Conservation (phyloP, 805 yeast species). For the Candida railenensis region DNA sequence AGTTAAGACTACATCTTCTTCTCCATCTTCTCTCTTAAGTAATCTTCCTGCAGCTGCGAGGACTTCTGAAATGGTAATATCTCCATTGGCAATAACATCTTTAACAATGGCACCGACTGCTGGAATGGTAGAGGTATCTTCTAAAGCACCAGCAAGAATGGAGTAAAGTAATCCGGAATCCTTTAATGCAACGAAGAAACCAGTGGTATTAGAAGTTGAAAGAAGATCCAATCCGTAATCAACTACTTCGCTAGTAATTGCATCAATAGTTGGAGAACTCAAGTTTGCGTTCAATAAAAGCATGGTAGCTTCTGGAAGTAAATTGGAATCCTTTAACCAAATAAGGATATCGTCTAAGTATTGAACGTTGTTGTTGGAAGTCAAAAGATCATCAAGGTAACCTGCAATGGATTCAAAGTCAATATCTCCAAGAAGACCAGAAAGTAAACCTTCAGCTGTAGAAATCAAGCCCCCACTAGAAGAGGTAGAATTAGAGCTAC, state of each 20-base stretch:
- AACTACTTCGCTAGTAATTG: conserved; percentile 15
- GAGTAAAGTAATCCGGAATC: conserved; percentile 28
- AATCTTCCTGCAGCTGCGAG: conserved; percentile 6
- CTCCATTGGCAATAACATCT: conserved; percentile 18
- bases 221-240: conserved; percentile 14
- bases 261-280: conserved; percentile 13
- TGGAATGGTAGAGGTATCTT: conserved; percentile 23
- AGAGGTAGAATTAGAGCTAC: conserved; percentile 1
- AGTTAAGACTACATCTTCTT: not conserved
- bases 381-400: conserved; percentile 22
- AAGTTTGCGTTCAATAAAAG: conserved; percentile 22
- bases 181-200: conserved; percentile 27
- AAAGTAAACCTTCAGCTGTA: conserved; percentile 14
- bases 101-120: conserved; percentile 18
- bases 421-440: conserved; percentile 10
- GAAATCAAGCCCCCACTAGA: conserved; percentile 17
- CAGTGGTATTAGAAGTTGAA: conserved; percentile 20
- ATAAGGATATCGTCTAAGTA: conserved; percentile 22
- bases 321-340: conserved; percentile 19
- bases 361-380: conserved; percentile 17
- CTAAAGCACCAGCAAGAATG: conserved; percentile 21
- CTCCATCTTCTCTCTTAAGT: conserved; percentile 4
- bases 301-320: conserved; percentile 23
- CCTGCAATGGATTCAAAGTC: conserved; percentile 29
- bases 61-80: conserved; percentile 11